Evolutionary conservation across 2,329 filamentous ascomycete genomes (phyloP).

Genomic region (Truncatella angustata): DNA sequence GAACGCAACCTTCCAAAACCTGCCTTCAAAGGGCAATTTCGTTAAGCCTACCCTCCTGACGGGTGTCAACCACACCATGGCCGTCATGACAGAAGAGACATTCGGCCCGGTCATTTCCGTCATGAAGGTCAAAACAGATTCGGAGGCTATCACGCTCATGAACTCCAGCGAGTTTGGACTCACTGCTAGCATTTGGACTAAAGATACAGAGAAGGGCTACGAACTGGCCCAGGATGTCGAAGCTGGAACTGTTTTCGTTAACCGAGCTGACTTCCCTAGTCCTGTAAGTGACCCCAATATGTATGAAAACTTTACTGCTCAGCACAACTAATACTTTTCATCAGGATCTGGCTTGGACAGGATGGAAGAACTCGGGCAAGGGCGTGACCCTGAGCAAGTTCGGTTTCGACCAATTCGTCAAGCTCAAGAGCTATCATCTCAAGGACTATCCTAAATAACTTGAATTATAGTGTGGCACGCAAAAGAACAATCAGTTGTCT

Average conservation of each 20-base stretch:
- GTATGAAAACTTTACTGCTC: too few species aligned
- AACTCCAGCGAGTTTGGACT: slow-evolving; percentile 93
- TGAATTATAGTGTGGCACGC: too few species aligned
- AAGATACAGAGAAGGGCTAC: slow-evolving; percentile 73
- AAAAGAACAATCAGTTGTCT: too few species aligned
- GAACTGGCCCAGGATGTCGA: slow-evolving; percentile 78
- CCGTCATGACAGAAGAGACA: slow-evolving; percentile 89
- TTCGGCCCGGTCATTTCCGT: slow-evolving; percentile 92
- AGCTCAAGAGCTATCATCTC: slow-evolving; percentile 92
- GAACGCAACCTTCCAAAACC: slow-evolving; percentile 72
- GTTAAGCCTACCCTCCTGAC: slow-evolving; percentile 82
- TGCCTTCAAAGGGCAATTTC: slow-evolving; percentile 80
- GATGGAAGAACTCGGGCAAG: slow-evolving; percentile 95
- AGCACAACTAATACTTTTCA: slow-evolving; percentile 19
- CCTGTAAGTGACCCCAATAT: slow-evolving; percentile 68
- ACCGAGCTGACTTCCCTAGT: slow-evolving; percentile 87
- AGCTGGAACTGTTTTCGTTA: slow-evolving; percentile 94
- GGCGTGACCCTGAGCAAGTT: slow-evolving; percentile 86
- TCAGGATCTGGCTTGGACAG: slow-evolving; percentile 94
- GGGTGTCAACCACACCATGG: slow-evolving; percentile 78
- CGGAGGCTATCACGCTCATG: slow-evolving; percentile 81
- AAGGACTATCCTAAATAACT: slow-evolving; percentile 74
- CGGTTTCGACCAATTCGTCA: slow-evolving; percentile 93
- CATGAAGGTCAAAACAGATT: slow-evolving; percentile 79
- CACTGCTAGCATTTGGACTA: slow-evolving; percentile 97